A percentile compares a stretch with the other conserved stretches of the same genome.
Evolutionary conservation across 2,329 filamentous ascomycete genomes (phyloP).

Genomic region (Pseudogymnoascus sp.): DNA sequence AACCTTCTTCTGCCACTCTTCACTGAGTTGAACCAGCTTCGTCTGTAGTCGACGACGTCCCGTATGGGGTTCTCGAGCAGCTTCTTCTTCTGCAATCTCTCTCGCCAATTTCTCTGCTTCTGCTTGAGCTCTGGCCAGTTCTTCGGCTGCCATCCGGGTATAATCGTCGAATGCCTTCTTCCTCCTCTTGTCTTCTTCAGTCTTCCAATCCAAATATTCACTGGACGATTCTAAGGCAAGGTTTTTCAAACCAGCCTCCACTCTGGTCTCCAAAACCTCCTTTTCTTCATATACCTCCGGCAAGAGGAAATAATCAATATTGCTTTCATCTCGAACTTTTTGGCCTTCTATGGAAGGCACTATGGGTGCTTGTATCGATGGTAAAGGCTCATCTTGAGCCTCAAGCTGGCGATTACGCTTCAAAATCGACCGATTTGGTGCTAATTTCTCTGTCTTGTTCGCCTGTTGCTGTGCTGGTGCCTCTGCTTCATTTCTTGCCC

Average conservation of each 20-base stretch:
- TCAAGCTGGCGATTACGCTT: not conserved
- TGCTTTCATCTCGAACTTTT: not conserved
- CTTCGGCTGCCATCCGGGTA: not conserved
- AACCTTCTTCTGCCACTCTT: not conserved
- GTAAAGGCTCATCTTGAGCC: not conserved
- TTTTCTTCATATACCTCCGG: not conserved
- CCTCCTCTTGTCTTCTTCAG: not conserved
- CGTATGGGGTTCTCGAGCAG: not conserved
- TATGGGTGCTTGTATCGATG: not conserved
- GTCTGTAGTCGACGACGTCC: conserved; percentile 6
- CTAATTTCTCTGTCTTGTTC: not conserved
- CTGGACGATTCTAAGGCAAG: not conserved
- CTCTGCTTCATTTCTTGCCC: not conserved
- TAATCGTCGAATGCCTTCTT: not conserved
- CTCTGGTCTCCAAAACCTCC: not conserved
- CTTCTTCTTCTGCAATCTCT: not conserved
- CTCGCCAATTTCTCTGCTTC: not conserved
- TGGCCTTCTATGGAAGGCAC: not conserved
- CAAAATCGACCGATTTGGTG: not conserved
- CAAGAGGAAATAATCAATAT: not conserved
- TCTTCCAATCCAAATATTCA: not conserved
- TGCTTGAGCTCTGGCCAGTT: conserved; percentile 3
- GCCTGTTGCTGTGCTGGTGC: not conserved
- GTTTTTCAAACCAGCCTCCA: not conserved
- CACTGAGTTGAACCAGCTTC: not conserved